Base-by-base conservation (phyloP, 495 filamentous ascomycete species). In the Penicillium soppii region DNA sequence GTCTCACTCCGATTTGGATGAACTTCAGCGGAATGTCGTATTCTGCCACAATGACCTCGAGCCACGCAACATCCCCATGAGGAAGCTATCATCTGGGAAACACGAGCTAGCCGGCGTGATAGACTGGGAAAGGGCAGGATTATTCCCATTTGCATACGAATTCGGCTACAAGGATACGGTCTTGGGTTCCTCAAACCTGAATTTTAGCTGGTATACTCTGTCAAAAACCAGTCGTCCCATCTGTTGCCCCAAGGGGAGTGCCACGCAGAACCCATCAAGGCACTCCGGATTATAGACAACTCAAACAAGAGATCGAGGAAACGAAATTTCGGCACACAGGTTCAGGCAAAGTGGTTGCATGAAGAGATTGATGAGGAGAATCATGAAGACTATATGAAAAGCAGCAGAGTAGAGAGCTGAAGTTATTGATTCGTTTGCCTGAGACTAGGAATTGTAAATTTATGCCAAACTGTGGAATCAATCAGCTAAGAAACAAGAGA, bases 21-120 rank as follows among this genome's bases (percentile, higher is more conserved):
- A 45, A 32, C n/a, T 45, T 19, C 42, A 30, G 26, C 42, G 17
- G 8, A 4, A 32, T 45, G 42, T 32, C 30, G 42, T 45, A 4
- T 15, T 45, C 9, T 45, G 42, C 42, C 42, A 45, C 26, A 45
- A 45, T 27, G 42, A 45, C 15, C 23, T 45, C n/a, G 26, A 45
- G 20, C 42, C 42, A 7, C 42, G 42, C 5, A 45, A 45, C 20
- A 12, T 45, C 30, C 23, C 30, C 19, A 15, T 45, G n/a, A 45
- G 42, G 30, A 15, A 45, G 16, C 4, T 17, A 29, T 45, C 42
- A 3, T 29, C 41, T 27, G 42, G 25, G 20, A 45, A 32, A 25
- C 30, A 45, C n/a, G 42, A 45, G 23, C 23, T 45, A 4, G 25
- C 25, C 2, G 42, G 21, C 20, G 19, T 45, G 1, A 25, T 43